Conservation (phyloP, 164 flowering plant genomes). For the Santalum album region DNA sequence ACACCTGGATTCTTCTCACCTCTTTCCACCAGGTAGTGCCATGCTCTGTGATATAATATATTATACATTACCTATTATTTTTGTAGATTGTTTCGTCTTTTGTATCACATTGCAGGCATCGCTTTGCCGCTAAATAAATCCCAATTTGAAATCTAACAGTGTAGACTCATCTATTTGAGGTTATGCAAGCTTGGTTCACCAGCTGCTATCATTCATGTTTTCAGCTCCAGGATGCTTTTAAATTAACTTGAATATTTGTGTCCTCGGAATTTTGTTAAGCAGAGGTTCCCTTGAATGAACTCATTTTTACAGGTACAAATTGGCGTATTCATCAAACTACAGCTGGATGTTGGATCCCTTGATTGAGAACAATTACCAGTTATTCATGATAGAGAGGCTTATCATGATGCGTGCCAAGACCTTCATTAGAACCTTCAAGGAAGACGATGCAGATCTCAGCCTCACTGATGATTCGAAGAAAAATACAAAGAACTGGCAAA, state of each 20-base stretch:
- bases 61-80: no score
- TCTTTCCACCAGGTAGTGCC: slow-evolving; percentile 61
- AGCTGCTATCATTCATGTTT: no score
- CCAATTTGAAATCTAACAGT: no score
- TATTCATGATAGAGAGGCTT: slow-evolving; percentile 91
- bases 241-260: no score
- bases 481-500: slow-evolving; percentile 83
- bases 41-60: neutral
- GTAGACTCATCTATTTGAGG: no score
- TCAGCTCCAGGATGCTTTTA: no score
- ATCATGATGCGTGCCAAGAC: slow-evolving; percentile 78
- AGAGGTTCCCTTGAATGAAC: slow-evolving; percentile 2
- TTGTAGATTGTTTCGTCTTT: no score
- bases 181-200: no score
- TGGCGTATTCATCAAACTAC: slow-evolving; percentile 87
- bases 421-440: slow-evolving; percentile 70
- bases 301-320: slow-evolving; percentile 55
- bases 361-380: slow-evolving; percentile 81
- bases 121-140: no score
- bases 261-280: neutral
- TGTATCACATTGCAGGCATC: no score
- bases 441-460: slow-evolving; percentile 65
- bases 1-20: slow-evolving; percentile 83
- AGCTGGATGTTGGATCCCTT: slow-evolving; percentile 71
- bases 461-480: slow-evolving; percentile 91